These are phyloP conservation scores for sunflower (Helianthus annuus) DNA, from an alignment of 129 eudicot species.

Conservation along the genomic window DNA sequence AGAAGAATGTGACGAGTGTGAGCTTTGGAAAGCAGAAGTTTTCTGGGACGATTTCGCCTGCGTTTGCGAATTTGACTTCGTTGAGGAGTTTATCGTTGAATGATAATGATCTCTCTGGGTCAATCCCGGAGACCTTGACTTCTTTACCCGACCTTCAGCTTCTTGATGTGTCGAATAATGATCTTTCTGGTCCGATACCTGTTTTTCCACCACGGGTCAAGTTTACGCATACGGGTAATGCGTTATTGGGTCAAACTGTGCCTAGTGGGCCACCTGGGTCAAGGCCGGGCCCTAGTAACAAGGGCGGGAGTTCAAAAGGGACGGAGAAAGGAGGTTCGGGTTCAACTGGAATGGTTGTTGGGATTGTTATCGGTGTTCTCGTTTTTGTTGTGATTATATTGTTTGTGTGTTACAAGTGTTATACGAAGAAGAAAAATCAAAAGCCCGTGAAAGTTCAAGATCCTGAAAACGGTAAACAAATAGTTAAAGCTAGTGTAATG, in stretches of 20 bases:
- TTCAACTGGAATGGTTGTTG: constrained; percentile 40
- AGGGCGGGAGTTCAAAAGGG: constrained; percentile 8
- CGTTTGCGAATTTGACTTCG: constrained; percentile 53
- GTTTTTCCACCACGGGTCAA: constrained; percentile 32
- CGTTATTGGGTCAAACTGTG: constrained; percentile 49
- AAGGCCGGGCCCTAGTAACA: constrained; percentile 8
- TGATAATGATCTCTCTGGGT: constrained; percentile 51
- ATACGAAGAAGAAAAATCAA: constrained; percentile 21
- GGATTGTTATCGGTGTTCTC: constrained; percentile 32
- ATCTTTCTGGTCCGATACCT: constrained; percentile 59
- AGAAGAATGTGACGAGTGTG: constrained; percentile 40
- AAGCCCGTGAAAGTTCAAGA: constrained; percentile 30
- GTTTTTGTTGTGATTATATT: constrained; percentile 27
- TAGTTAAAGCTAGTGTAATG: constrained; percentile 22
- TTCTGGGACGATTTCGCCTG: constrained; percentile 61
- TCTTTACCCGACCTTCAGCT: constrained; percentile 40
- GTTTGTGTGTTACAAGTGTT: constrained; percentile 32
- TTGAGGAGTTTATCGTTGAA: constrained; percentile 47
- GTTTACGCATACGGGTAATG: constrained; percentile 47
- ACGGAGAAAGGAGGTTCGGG: constrained; percentile 3
- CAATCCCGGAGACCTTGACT: constrained; percentile 49
- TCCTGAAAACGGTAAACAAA: constrained; percentile 33
- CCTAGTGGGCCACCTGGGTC: constrained; percentile 31
- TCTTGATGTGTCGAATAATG: constrained; percentile 70
- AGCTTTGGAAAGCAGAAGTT: constrained; percentile 51